Percentiles rank a stretch among this genome's conserved stretches.
phyloP scores from a whole-genome alignment of 495 filamentous ascomycete genomes.

The Talaromyces borbonicus region DNA sequence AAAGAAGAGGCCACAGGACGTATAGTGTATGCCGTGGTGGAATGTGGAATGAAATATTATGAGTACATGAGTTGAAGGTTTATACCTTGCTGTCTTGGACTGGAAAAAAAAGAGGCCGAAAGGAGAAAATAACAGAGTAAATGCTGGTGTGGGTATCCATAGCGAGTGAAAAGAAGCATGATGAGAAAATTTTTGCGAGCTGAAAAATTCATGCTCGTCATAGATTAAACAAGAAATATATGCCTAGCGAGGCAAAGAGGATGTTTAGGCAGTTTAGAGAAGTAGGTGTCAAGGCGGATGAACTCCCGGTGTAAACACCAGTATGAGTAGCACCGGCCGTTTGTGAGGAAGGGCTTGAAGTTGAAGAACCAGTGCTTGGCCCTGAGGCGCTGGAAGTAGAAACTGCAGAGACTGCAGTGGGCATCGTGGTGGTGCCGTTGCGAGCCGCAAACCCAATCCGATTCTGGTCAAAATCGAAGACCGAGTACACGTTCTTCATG shows the following conservation, averaged over 20 bases:
- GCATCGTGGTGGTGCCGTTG: constrained; percentile 2
- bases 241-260: not conserved
- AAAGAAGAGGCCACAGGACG: too few relatives aligned
- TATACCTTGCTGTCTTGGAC: not conserved
- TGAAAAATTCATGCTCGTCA: not conserved
- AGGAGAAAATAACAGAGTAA: too few relatives aligned
- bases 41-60: not conserved
- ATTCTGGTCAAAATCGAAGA: constrained; percentile 59
- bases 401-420: not conserved
- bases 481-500: constrained; percentile 81
- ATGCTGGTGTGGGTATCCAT: constrained; percentile 5
- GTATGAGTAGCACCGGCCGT: not conserved
- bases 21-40: too few relatives aligned
- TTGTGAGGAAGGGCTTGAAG: not conserved
- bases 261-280: not conserved
- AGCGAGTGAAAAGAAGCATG: not conserved
- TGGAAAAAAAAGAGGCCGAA: not conserved
- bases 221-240: not conserved
- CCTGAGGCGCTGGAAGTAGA: constrained; percentile 1
- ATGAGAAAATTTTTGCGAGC: not conserved
- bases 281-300: not conserved
- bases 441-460: constrained; percentile 31
- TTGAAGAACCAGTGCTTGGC: not conserved
- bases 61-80: not conserved
- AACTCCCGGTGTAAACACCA: not conserved